Percentiles rank a stretch among this genome's conserved stretches.
phyloP scores from a whole-genome alignment of 1,284 basidiomycete genomes.

The Rhodotorula sp. region DNA sequence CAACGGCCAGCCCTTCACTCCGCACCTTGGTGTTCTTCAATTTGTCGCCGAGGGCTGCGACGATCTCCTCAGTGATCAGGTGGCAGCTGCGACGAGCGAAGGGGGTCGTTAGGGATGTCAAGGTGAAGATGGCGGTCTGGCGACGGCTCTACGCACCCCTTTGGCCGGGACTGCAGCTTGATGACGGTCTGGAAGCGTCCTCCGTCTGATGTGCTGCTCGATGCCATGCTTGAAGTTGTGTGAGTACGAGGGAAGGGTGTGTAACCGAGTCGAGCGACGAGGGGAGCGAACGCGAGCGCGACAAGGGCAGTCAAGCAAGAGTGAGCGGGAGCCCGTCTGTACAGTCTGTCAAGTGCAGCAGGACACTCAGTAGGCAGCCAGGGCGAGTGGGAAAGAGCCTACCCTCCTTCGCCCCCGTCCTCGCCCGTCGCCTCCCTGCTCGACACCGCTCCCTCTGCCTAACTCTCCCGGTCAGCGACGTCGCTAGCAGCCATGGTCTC shows the following conservation, averaged over 20 bases:
- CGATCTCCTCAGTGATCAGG: slow-evolving; percentile 49
- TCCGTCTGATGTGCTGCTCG: neutral
- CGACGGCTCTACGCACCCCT: slow-evolving; percentile 8
- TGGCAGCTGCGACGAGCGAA: slow-evolving; percentile 45
- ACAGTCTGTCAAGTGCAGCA: no score
- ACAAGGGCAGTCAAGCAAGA: neutral
- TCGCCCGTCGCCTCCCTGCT: neutral
- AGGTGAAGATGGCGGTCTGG: neutral
- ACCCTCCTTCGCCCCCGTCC: neutral
- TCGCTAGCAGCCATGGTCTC: slow-evolving; percentile 9
- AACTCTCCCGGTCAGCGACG: neutral
- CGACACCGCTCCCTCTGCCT: neutral
- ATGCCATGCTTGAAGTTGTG: neutral
- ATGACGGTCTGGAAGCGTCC: slow-evolving; percentile 27
- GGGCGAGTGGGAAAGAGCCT: neutral
- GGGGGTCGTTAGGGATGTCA: neutral
- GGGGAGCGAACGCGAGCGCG: neutral
- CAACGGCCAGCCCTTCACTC: neutral
- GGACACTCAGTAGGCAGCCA: neutral
- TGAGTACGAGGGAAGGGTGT: neutral
- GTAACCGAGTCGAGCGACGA: neutral
- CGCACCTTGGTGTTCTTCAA: slow-evolving; percentile 41
- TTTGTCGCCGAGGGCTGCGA: slow-evolving; percentile 45
- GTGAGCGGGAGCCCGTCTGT: no score
- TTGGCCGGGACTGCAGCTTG: slow-evolving; percentile 18